Conservation (phyloP, 768 basidiomycete genomes). For the Suillus hirtellus region DNA sequence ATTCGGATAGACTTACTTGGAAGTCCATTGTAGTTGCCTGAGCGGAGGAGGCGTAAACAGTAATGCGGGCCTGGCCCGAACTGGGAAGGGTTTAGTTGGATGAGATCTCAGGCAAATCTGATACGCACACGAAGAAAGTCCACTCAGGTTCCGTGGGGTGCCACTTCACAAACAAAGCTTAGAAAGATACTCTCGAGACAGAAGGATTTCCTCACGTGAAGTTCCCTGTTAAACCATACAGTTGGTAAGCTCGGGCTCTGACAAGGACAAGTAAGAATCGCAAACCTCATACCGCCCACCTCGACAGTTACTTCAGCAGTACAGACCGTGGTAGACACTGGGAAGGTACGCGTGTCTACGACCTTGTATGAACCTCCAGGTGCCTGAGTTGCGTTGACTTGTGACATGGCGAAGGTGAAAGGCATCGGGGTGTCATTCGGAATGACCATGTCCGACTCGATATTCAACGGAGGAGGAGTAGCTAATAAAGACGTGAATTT, state of each 20-base stretch:
- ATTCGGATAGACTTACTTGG: constrained; percentile 30
- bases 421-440: constrained; percentile 53
- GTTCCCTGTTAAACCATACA: constrained; percentile 33
- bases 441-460: constrained; percentile 43
- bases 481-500: constrained; percentile 26
- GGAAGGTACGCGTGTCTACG: constrained; percentile 56
- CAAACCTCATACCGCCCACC: constrained; percentile 59
- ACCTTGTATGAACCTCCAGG: constrained; percentile 62
- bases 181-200: background rate
- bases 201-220: constrained; percentile 39
- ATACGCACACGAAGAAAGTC: constrained; percentile 41
- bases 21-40: constrained; percentile 48
- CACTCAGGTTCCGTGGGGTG: constrained; percentile 53
- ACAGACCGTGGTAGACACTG: constrained; percentile 51
- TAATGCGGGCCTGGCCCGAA: constrained; percentile 42
- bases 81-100: constrained; percentile 22
- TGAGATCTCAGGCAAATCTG: background rate
- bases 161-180: constrained; percentile 35
- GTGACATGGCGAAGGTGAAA: constrained; percentile 55
- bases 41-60: constrained; percentile 41
- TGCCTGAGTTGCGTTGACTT: constrained; percentile 41
- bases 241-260: background rate
- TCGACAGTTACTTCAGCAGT: constrained; percentile 60
- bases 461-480: constrained; percentile 42
- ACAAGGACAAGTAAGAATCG: background rate